Evolutionary conservation across 2,329 filamentous ascomycete species (phyloP).

Genomic region (Aspergillus luchuensis): DNA sequence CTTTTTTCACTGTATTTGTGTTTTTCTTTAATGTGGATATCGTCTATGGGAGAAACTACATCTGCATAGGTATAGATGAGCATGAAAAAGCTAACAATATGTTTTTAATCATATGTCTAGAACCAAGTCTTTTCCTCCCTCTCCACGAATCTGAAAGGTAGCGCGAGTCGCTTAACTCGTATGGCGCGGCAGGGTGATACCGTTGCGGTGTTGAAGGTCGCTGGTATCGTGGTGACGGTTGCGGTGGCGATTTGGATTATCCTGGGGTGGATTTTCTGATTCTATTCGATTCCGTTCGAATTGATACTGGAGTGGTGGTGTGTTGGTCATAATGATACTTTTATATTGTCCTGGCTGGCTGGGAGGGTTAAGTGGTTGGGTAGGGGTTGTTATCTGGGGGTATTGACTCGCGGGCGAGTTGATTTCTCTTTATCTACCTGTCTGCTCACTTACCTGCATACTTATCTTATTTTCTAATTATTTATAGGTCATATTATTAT

Average conservation of each 20-base stretch:
- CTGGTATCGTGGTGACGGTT: conserved; percentile 73
- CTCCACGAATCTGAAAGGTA: conserved; percentile 78
- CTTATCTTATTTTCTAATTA: no score
- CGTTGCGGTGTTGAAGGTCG: conserved; percentile 84
- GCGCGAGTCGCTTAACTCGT: conserved; percentile 75
- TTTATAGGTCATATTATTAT: no score
- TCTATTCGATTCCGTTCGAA: background rate
- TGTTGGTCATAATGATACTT: background rate
- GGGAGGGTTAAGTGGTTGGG: background rate
- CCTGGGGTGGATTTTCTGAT: conserved; percentile 61
- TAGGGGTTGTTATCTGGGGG: background rate
- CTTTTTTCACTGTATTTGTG: background rate
- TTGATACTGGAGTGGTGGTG: background rate
- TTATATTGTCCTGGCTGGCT: background rate
- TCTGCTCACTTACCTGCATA: no score
- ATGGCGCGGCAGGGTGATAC: conserved; percentile 93
- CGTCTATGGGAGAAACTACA: background rate
- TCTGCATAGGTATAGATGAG: no score
- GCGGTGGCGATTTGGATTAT: conserved; percentile 78
- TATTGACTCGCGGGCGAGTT: no score
- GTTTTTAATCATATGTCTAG: conserved; percentile 44
- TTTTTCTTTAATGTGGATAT: background rate
- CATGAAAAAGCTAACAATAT: no score
- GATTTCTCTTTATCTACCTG: no score
- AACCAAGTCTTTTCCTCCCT: conserved; percentile 91